Percentiles rank a stretch among this genome's conserved stretches.
Conservation (phyloP, 352 stramenopile species). For the Hyaloperonospora arabidopsidis region DNA sequence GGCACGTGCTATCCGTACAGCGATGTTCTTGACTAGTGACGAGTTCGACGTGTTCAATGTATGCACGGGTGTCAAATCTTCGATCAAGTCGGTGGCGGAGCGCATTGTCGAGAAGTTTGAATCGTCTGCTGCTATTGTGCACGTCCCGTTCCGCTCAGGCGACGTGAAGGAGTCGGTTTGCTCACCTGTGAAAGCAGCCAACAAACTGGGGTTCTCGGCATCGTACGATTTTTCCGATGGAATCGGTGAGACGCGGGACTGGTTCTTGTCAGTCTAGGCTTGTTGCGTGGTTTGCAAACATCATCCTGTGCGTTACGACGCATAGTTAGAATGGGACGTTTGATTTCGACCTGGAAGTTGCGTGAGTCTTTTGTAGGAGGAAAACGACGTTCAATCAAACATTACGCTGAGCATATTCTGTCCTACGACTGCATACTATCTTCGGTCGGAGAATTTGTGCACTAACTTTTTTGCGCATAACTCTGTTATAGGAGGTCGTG, state of each 20-base stretch:
- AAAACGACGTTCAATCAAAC: too few relatives aligned
- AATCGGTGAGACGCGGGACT: conserved; percentile 69
- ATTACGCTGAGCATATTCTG: too few relatives aligned
- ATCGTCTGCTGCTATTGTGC: conserved; percentile 55
- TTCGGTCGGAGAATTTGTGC: too few relatives aligned
- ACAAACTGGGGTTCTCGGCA: conserved; percentile 68
- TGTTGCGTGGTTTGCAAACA: background rate
- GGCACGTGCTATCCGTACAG: conserved; percentile 65
- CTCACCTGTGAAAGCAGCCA: conserved; percentile 49
- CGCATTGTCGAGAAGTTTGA: conserved; percentile 62
- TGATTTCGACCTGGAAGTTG: too few relatives aligned
- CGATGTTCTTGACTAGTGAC: conserved; percentile 57
- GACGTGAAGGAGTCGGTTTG: conserved; percentile 82
- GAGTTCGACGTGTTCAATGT: conserved; percentile 83
- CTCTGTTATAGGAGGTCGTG: too few relatives aligned
- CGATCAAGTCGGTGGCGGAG: conserved; percentile 54
- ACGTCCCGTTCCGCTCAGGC: conserved; percentile 60
- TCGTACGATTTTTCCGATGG: conserved; percentile 56
- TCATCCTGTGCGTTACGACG: conserved; percentile 11
- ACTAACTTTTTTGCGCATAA: too few relatives aligned
- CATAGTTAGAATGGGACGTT: too few relatives aligned
- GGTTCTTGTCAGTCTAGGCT: conserved; percentile 47
- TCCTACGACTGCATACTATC: too few relatives aligned
- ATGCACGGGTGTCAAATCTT: conserved; percentile 69
- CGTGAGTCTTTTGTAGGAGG: conserved; percentile 2